Percentiles rank a stretch among this genome's conserved stretches.
Conservation (phyloP, 2,329 filamentous ascomycete genomes). For the Aspergillus candidus region DNA sequence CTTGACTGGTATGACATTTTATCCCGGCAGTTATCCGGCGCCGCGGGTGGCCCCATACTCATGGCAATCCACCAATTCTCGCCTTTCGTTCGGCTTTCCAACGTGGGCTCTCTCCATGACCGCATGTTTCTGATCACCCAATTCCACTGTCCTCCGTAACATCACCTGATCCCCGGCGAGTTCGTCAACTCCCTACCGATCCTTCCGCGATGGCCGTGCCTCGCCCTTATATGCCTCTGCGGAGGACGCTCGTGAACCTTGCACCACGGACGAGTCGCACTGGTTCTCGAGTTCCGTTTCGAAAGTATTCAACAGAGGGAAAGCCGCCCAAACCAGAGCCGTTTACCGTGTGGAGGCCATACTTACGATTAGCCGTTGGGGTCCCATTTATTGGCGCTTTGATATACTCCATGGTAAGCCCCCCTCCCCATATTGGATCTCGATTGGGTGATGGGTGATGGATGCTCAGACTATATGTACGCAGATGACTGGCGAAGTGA, state of each 20-base stretch:
- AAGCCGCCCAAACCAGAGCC: slow-evolving; percentile 18
- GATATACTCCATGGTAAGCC: slow-evolving; percentile 49
- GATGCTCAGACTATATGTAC: slow-evolving; percentile 5
- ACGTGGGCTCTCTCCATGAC: no score
- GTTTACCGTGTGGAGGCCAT: slow-evolving; percentile 41
- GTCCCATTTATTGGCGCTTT: slow-evolving; percentile 44
- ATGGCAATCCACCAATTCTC: neutral
- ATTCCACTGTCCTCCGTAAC: neutral
- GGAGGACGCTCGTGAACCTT: slow-evolving; percentile 27
- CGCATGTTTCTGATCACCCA: neutral
- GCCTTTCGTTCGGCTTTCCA: neutral
- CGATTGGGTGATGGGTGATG: neutral
- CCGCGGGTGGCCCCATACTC: slow-evolving; percentile 16
- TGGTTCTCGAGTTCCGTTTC: slow-evolving; percentile 15
- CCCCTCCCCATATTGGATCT: neutral
- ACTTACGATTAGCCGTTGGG: slow-evolving; percentile 44
- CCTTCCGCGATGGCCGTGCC: slow-evolving; percentile 26
- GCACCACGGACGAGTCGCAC: slow-evolving; percentile 18
- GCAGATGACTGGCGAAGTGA: slow-evolving; percentile 34
- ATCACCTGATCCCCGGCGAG: slow-evolving; percentile 13
- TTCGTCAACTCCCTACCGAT: slow-evolving; percentile 12
- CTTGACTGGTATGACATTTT: neutral
- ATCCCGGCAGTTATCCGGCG: slow-evolving; percentile 2
- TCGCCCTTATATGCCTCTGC: slow-evolving; percentile 29
- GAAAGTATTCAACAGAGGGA: slow-evolving; percentile 23